Evolutionary conservation across 1,284 basidiomycete genomes (phyloP).

Genomic region (Coniferiporia sulphurascens): DNA sequence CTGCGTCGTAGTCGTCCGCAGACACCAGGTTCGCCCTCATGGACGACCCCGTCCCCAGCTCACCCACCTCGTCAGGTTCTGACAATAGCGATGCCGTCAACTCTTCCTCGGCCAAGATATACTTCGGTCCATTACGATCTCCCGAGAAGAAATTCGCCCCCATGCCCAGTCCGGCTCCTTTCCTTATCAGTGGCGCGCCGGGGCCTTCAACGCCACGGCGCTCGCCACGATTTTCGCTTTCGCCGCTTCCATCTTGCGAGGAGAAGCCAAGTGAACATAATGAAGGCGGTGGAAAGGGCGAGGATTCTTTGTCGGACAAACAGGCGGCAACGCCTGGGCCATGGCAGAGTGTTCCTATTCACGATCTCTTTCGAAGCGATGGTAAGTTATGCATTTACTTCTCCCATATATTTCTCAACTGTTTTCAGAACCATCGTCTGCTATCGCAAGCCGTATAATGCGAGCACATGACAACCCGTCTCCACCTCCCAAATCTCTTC

Average conservation of each 20-base stretch:
- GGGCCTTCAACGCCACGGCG: slow-evolving; percentile 39
- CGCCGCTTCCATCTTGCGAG: slow-evolving; percentile 30
- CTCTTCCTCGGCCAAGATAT: slow-evolving; percentile 36
- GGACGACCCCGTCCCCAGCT: slow-evolving; percentile 5
- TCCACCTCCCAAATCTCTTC: slow-evolving; percentile 49
- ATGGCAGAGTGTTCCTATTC: slow-evolving; percentile 10
- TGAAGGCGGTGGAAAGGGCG: slow-evolving; percentile 26
- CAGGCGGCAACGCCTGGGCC: neutral
- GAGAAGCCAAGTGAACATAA: slow-evolving; percentile 24
- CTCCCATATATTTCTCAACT: neutral
- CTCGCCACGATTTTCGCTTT: slow-evolving; percentile 45
- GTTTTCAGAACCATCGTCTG: slow-evolving; percentile 55
- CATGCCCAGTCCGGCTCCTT: slow-evolving; percentile 26
- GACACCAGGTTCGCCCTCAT: neutral
- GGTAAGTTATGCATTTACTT: slow-evolving; percentile 8
- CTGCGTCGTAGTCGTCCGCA: neutral
- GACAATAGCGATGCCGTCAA: slow-evolving; percentile 31
- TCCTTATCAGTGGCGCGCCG: slow-evolving; percentile 17
- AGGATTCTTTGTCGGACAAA: neutral
- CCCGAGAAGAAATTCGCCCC: slow-evolving; percentile 47
- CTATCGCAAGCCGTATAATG: slow-evolving; percentile 56
- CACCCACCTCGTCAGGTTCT: slow-evolving; percentile 9
- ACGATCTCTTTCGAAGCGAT: slow-evolving; percentile 13
- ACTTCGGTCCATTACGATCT: slow-evolving; percentile 51
- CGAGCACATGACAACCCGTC: slow-evolving; percentile 71